phyloP scores from a whole-genome alignment of 2,329 filamentous ascomycete genomes.

The Fusarium algeriense region DNA sequence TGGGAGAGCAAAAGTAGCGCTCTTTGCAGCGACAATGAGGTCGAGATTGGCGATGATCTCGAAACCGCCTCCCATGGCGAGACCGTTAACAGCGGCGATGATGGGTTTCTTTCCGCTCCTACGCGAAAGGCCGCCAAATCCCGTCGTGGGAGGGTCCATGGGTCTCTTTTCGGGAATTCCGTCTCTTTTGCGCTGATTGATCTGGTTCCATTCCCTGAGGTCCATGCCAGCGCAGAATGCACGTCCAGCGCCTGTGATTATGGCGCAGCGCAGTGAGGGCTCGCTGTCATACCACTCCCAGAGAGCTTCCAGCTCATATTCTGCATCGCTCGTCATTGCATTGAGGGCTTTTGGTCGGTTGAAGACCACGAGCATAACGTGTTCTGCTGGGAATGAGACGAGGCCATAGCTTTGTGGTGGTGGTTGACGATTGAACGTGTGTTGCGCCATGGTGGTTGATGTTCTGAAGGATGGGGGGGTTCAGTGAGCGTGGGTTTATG shows the following conservation, averaged over 20 bases:
- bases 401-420: conserved; percentile 39
- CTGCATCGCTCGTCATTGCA: conserved; percentile 42
- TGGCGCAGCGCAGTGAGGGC: conserved; percentile 69
- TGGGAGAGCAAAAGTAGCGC: conserved; percentile 75
- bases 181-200: conserved; percentile 39
- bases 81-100: conserved; percentile 80
- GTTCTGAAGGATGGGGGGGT: background rate
- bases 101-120: conserved; percentile 79
- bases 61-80: conserved; percentile 80
- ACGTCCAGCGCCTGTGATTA: conserved; percentile 72
- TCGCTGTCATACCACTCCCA: conserved; percentile 74
- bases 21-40: conserved; percentile 71
- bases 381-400: conserved; percentile 42
- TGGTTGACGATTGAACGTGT: conserved; percentile 35
- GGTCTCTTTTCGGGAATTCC: conserved; percentile 41
- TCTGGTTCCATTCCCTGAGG: conserved; percentile 59
- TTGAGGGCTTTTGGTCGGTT: conserved; percentile 43
- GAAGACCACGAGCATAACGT: conserved; percentile 46
- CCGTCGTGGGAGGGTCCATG: conserved; percentile 51
- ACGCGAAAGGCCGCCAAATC: conserved; percentile 76
- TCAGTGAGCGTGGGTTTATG: conserved; percentile 4
- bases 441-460: conserved; percentile 29
- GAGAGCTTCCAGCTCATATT: conserved; percentile 56
- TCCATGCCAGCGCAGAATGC: conserved; percentile 78
- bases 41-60: conserved; percentile 83